These are phyloP conservation scores for Hypoxylon sp. DNA, from an alignment of 2,329 filamentous ascomycete species.

Conservation along the genomic window DNA sequence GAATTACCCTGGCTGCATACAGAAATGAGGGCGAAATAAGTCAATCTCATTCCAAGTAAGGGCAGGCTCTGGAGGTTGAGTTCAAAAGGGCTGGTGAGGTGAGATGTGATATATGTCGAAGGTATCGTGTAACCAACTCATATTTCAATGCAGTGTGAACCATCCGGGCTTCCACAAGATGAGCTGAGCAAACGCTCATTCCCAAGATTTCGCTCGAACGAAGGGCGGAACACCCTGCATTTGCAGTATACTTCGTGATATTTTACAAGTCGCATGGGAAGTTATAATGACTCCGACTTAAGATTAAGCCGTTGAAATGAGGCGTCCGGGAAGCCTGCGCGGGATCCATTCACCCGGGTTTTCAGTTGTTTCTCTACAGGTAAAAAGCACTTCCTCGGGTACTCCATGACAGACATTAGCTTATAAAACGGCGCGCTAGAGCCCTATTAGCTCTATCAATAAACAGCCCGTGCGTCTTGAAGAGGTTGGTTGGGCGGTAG, in stretches of 20 bases:
- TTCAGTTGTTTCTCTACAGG: not conserved
- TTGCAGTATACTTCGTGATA: not conserved
- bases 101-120: not conserved
- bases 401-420: slow-evolving; percentile 4
- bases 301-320: slow-evolving; percentile 5
- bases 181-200: not conserved
- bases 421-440: not conserved
- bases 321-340: not conserved
- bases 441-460: not conserved
- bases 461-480: not conserved
- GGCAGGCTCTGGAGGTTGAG: not conserved
- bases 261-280: not conserved
- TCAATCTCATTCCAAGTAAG: slow-evolving; percentile 1
- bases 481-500: not conserved
- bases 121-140: not conserved
- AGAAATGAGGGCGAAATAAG: not conserved
- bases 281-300: not conserved
- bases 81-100: not conserved
- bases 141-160: not conserved
- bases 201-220: not conserved
- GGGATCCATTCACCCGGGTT: slow-evolving; percentile 4
- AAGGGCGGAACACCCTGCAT: not conserved
- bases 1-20: not conserved
- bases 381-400: slow-evolving; percentile 1
- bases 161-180: not conserved